Percentiles rank a stretch among this genome's conserved stretches.
phyloP scores from a whole-genome alignment of 1,284 basidiomycete genomes.

The Boletus smithii region DNA sequence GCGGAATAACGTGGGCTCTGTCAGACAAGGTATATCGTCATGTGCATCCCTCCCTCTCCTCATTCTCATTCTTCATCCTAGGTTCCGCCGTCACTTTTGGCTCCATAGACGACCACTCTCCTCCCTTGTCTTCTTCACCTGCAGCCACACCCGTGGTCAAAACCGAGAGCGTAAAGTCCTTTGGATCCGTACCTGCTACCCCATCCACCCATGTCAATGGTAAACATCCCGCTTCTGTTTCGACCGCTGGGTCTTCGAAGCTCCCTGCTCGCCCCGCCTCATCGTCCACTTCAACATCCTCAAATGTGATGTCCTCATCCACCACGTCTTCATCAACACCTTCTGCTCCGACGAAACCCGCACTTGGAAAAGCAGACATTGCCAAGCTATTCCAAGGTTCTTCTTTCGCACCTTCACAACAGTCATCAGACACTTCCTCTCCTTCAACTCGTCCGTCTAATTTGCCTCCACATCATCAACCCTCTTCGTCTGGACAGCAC shows the following conservation, averaged over 20 bases:
- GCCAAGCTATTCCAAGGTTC: slow-evolving; percentile 64
- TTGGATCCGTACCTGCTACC: slow-evolving; percentile 60
- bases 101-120: slow-evolving; percentile 72
- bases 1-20: slow-evolving; percentile 52
- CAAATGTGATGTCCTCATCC: slow-evolving; percentile 32
- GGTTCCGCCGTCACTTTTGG: slow-evolving; percentile 76
- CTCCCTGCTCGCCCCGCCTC: slow-evolving; percentile 34
- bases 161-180: slow-evolving; percentile 72
- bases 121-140: slow-evolving; percentile 68
- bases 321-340: slow-evolving; percentile 26
- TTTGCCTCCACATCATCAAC: slow-evolving; percentile 43
- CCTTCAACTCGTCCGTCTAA: slow-evolving; percentile 43
- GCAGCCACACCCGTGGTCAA: slow-evolving; percentile 61
- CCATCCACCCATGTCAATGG: slow-evolving; percentile 52
- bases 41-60: background rate
- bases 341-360: slow-evolving; percentile 37
- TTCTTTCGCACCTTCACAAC: slow-evolving; percentile 29
- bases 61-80: slow-evolving; percentile 25
- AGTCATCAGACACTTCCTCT: slow-evolving; percentile 36
- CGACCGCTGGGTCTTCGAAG: slow-evolving; percentile 28
- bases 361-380: slow-evolving; percentile 52
- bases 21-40: slow-evolving; percentile 55
- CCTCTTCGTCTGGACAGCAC: slow-evolving; percentile 36
- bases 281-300: slow-evolving; percentile 36
- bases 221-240: slow-evolving; percentile 38